A percentile compares a stretch with the other conserved stretches of the same genome.
phyloP scores from a whole-genome alignment of 352 stramenopile species.

The Phytophthora parvispora region DNA sequence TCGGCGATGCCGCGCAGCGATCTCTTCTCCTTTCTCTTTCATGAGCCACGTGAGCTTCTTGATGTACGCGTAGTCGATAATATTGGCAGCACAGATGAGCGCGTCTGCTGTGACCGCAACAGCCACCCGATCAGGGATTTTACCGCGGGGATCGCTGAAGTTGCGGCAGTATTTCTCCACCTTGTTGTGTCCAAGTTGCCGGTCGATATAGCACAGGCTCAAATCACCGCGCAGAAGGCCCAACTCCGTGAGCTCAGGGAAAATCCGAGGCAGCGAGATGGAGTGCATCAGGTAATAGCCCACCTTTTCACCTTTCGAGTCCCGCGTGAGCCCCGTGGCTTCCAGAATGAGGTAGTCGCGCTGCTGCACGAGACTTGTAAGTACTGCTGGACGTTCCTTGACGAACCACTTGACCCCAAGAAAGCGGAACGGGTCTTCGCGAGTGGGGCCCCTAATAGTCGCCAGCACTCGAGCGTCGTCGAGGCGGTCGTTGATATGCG shows the following conservation, averaged over 20 bases:
- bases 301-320: conserved; percentile 38
- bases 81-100: conserved; percentile 14
- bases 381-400: conserved; percentile 39
- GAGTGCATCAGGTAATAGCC: conserved; percentile 56
- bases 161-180: conserved; percentile 53
- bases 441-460: conserved; percentile 39
- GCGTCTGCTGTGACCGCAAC: conserved; percentile 24
- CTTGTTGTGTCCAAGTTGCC: conserved; percentile 32
- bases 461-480: conserved; percentile 47
- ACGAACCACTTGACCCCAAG: conserved; percentile 65
- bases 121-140: conserved; percentile 32
- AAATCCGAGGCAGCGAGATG: conserved; percentile 29
- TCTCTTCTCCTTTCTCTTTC: conserved; percentile 19
- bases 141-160: conserved; percentile 42
- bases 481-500: conserved; percentile 59
- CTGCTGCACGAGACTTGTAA: conserved; percentile 42
- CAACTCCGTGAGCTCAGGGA: conserved; percentile 35
- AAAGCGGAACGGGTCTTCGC: conserved; percentile 54
- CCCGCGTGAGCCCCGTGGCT: conserved; percentile 20
- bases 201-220: conserved; percentile 52
- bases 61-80: conserved; percentile 52
- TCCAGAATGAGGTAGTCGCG: conserved; percentile 51
- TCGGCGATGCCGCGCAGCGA: neutral
- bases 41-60: conserved; percentile 54
- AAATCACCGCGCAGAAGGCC: conserved; percentile 45